Conservation (phyloP, 1,284 basidiomycete species). For the Flammula alnicola region DNA sequence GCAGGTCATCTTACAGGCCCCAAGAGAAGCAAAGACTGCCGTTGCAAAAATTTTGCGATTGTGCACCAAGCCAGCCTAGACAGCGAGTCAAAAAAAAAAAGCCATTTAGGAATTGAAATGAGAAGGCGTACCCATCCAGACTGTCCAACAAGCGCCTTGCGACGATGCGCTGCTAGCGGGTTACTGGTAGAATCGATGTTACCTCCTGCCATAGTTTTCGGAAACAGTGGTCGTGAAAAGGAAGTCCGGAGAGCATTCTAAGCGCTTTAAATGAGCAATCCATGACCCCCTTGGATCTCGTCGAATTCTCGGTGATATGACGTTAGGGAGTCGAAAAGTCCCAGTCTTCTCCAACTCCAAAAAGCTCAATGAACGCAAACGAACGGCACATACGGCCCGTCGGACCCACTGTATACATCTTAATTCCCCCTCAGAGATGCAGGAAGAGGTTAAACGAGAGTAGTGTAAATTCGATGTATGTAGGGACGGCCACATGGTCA, state of each 20-base stretch:
- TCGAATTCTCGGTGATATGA: constrained; percentile 9
- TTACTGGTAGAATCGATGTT: constrained; percentile 33
- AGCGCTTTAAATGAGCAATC: background rate
- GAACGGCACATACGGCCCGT: background rate
- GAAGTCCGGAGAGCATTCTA: background rate
- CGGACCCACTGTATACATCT: background rate
- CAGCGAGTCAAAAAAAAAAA: constrained; percentile 2
- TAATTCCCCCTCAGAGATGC: background rate
- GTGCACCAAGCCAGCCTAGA: constrained; percentile 67
- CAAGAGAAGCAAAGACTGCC: constrained; percentile 73
- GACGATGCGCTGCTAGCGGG: constrained; percentile 46
- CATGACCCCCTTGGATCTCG: constrained; percentile 2
- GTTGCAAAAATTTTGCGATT: constrained; percentile 66
- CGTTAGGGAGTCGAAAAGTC: background rate
- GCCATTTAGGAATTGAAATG: constrained; percentile 2
- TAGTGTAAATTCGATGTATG: constrained; percentile 19
- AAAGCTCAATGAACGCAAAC: constrained; percentile 5
- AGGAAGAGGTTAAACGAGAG: constrained; percentile 12
- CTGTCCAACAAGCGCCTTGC: constrained; percentile 60
- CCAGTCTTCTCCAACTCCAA: constrained; percentile 14
- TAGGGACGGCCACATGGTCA: constrained; percentile 24
- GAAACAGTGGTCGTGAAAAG: background rate
- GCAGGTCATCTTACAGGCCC: constrained; percentile 58
- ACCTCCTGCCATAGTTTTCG: constrained; percentile 47
- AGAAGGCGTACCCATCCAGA: constrained; percentile 63